These are phyloP conservation scores for Fomitopsis pinicola DNA, from an alignment of 1,284 basidiomycete species.

Conservation along the genomic window DNA sequence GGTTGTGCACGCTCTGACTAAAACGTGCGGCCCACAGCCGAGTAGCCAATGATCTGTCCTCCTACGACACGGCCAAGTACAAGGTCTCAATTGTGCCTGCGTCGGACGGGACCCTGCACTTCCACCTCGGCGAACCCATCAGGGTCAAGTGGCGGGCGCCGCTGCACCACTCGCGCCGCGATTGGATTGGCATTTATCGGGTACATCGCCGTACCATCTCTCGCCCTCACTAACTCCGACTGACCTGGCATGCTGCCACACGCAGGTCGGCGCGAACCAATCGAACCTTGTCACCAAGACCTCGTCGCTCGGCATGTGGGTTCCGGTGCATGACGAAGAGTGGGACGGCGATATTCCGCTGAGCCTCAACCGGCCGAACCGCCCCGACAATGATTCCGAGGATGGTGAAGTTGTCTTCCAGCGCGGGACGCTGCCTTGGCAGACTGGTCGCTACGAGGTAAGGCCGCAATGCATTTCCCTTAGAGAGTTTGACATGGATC, in stretches of 20 bases:
- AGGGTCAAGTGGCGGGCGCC: slow-evolving; percentile 87
- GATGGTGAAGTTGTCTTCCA: slow-evolving; percentile 75
- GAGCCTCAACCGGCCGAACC: slow-evolving; percentile 36
- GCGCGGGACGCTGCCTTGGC: slow-evolving; percentile 82
- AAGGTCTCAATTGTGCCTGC: slow-evolving; percentile 59
- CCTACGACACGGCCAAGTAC: slow-evolving; percentile 80
- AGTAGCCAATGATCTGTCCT: slow-evolving; percentile 75
- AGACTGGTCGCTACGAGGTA: slow-evolving; percentile 85
- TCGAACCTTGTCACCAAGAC: slow-evolving; percentile 81
- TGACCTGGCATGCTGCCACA: slow-evolving; percentile 1
- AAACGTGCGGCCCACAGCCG: slow-evolving; percentile 44
- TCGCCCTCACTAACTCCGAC: neutral
- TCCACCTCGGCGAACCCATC: slow-evolving; percentile 91
- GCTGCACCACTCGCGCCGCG: slow-evolving; percentile 82
- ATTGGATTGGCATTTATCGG: slow-evolving; percentile 96
- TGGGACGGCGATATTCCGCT: slow-evolving; percentile 87
- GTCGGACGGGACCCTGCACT: slow-evolving; percentile 50
- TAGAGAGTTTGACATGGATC: neutral
- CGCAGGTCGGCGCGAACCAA: slow-evolving; percentile 81
- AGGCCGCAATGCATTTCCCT: slow-evolving; percentile 3
- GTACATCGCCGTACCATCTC: slow-evolving; percentile 31
- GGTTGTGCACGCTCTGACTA: neutral
- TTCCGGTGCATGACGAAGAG: slow-evolving; percentile 87
- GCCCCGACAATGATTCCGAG: slow-evolving; percentile 38
- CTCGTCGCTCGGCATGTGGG: slow-evolving; percentile 90